phyloP scores from a whole-genome alignment of 441 rosid species.

The Sinapis alba region DNA sequence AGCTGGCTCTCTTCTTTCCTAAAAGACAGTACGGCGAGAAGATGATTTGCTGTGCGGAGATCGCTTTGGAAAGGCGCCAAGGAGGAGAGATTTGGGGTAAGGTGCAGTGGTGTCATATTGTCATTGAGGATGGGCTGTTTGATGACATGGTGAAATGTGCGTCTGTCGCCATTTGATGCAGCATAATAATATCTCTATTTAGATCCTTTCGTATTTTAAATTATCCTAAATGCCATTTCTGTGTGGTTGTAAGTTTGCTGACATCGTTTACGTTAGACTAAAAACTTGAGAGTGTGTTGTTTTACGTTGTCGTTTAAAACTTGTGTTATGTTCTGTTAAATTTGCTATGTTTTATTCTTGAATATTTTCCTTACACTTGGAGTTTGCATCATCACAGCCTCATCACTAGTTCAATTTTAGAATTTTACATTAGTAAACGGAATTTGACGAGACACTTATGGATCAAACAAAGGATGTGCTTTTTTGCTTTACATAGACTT shows the following conservation, averaged over 20 bases:
- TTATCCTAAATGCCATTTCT: neutral
- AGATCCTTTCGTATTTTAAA: neutral
- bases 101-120: neutral
- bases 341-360: neutral
- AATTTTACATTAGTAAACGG: too few relatives aligned
- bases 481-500: conserved; percentile 55
- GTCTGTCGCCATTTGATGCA: neutral
- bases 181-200: neutral
- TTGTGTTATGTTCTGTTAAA: neutral
- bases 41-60: neutral
- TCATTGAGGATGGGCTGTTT: neutral
- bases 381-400: neutral
- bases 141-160: neutral
- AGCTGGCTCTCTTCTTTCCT: neutral
- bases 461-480: conserved; percentile 21
- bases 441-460: too few relatives aligned
- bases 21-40: neutral
- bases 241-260: neutral
- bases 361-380: neutral
- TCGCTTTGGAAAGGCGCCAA: neutral
- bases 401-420: neutral
- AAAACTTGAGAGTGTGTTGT: neutral
- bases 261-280: neutral
- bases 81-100: neutral
- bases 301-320: neutral